Conservation (phyloP, 1,284 basidiomycete genomes). For the Volvariella volvacea region DNA sequence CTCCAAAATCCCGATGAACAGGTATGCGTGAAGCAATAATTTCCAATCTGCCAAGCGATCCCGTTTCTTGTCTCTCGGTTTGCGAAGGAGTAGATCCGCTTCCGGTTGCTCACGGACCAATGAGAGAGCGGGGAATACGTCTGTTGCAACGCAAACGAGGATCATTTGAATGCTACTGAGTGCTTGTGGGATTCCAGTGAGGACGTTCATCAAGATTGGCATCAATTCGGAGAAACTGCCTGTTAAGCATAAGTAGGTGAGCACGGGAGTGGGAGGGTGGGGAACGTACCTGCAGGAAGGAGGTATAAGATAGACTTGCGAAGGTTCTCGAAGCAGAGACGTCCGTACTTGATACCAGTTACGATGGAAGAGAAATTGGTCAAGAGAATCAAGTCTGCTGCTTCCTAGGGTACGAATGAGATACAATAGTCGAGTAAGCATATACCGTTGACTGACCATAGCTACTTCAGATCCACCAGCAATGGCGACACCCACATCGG, state of each 20-base stretch:
- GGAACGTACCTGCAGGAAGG: conserved; percentile 34
- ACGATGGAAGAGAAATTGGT: conserved; percentile 44
- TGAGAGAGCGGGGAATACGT: conserved; percentile 47
- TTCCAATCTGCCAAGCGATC: conserved; percentile 43
- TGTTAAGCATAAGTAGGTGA: conserved; percentile 9
- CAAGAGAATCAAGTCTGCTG: conserved; percentile 42
- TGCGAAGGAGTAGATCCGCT: conserved; percentile 48
- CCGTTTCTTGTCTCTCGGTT: conserved; percentile 55
- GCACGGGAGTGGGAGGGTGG: neutral
- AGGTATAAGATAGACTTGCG: conserved; percentile 47
- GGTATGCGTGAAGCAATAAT: conserved; percentile 60
- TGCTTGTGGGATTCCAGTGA: conserved; percentile 36
- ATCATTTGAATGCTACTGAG: conserved; percentile 39
- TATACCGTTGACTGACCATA: conserved; percentile 15
- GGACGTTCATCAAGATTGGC: conserved; percentile 53
- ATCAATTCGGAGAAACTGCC: conserved; percentile 58
- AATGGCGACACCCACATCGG: conserved; percentile 53
- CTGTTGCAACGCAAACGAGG: conserved; percentile 54
- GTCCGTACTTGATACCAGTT: conserved; percentile 47
- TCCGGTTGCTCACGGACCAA: conserved; percentile 56
- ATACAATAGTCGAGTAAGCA: neutral
- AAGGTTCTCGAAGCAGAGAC: conserved; percentile 66
- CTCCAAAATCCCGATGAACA: conserved; percentile 54
- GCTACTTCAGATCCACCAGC: conserved; percentile 45
- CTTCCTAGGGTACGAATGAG: conserved; percentile 20